Evolutionary conservation across 176 grass and related monocot species (phyloP), one percentile per base, ranked within the genome.

Genomic region (Bonia amplexicaulis): DNA sequence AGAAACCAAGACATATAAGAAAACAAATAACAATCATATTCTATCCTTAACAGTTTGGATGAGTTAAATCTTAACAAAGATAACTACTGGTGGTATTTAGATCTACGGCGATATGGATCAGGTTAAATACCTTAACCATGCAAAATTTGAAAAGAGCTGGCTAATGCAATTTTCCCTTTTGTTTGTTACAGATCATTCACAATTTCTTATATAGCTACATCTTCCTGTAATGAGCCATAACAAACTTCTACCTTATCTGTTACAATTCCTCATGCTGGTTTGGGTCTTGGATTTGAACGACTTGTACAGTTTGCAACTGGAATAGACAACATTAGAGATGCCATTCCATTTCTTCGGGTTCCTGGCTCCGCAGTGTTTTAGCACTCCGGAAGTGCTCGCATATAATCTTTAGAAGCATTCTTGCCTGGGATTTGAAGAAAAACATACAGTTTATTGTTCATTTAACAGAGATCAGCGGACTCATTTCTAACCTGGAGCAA

Each of bases 51-150:
- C n/a, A n/a, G n/a, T n/a, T n/a, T 99, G 71, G 96, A 99, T 42
- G 88, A 96, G 83, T 77, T 89, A 82, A 94, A 99, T 84, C 93
- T 96, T 46, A 88, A 88, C 73, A 99, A 99, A 78, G 91, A 99
- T 66, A 96, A 75, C 86, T 99, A 94, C 80, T 99, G 96, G 93
- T 99, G 96, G 96, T 99, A 99, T 72, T 91, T 99, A 58, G 96
- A 99, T 83, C 84, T 96, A 59, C 82, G 93, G 39, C 91, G 91
- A 78, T 96, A 89, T 87, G 96, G 96, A 69, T 99, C 96, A 89
- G 96, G 96, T 96, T 88, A 80, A 92, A 57, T 53, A 35, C 27
- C 17, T 46, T 27, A 42, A 11, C 7, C 9, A 54, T 71, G 2
- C 57, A 69, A 42, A 82, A 23, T 22, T 72, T 66, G 31, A 80